Evolutionary conservation across 2,329 filamentous ascomycete genomes (phyloP).

Genomic region (Xylariomycetidae sp.): DNA sequence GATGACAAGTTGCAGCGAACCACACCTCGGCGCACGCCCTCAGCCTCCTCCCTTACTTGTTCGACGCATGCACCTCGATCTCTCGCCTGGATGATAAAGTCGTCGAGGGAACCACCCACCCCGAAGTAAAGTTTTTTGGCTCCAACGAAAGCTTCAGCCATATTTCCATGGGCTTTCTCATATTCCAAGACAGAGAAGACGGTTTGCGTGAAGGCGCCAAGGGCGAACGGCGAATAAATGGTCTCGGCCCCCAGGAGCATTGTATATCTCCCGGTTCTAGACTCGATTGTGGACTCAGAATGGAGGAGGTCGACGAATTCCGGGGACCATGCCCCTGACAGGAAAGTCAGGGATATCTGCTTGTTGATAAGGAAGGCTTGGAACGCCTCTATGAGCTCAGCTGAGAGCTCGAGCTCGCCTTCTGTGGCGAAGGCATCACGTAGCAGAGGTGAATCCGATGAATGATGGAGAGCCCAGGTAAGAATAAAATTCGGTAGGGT

Average conservation of each 20-base stretch:
- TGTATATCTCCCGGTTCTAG: no score
- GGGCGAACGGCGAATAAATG: constrained; percentile 71
- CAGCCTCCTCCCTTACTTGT: constrained; percentile 50
- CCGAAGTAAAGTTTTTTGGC: constrained; percentile 82
- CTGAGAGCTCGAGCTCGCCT: constrained; percentile 57
- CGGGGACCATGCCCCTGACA: constrained; percentile 70
- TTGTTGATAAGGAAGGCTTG: constrained; percentile 40
- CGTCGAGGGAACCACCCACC: constrained; percentile 74
- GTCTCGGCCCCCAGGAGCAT: constrained; percentile 75
- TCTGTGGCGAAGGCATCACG: constrained; percentile 38
- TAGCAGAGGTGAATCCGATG: constrained; percentile 31
- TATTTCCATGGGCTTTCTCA: constrained; percentile 28
- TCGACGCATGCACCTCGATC: constrained; percentile 42
- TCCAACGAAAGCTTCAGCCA: constrained; percentile 59
- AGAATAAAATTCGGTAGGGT: constrained; percentile 74
- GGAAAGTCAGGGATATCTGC: constrained; percentile 54
- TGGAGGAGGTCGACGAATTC: constrained; percentile 55
- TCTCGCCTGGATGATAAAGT: constrained; percentile 54
- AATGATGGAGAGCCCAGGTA: constrained; percentile 53
- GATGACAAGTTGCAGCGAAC: constrained; percentile 41
- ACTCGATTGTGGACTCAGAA: constrained; percentile 36
- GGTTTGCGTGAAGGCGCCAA: constrained; percentile 62
- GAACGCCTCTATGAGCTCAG: constrained; percentile 54
- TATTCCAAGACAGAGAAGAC: constrained; percentile 47
- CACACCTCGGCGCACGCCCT: constrained; percentile 56